Conservation (phyloP, 352 stramenopile species). For the Aphanomyces invadans region DNA sequence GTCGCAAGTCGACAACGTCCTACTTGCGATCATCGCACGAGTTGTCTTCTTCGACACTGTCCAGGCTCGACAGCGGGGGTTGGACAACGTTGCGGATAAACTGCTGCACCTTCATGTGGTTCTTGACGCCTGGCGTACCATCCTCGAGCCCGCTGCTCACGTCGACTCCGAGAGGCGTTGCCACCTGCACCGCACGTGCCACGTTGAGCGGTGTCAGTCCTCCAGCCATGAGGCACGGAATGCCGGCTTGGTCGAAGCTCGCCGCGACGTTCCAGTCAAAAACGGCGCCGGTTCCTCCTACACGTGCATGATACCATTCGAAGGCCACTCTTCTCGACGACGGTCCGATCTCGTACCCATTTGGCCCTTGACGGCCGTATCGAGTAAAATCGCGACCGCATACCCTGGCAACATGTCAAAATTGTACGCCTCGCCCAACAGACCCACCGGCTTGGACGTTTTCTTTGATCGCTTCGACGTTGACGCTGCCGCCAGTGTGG, state of each 20-base stretch:
- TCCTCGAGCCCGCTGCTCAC: slow-evolving; percentile 93
- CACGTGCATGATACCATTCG: too few relatives aligned
- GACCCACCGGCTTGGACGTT: slow-evolving; percentile 39
- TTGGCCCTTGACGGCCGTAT: slow-evolving; percentile 93
- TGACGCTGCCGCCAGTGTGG: slow-evolving; percentile 56
- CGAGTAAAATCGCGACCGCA: slow-evolving; percentile 89
- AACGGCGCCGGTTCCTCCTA: slow-evolving; percentile 86
- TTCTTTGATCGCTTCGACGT: slow-evolving; percentile 63
- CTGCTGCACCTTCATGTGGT: slow-evolving; percentile 55
- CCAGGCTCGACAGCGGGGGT: not conserved
- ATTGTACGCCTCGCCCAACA: slow-evolving; percentile 6
- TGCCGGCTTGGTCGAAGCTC: slow-evolving; percentile 78
- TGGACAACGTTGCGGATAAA: slow-evolving; percentile 21
- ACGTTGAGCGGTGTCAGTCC: slow-evolving; percentile 93
- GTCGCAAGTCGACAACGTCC: too few relatives aligned
- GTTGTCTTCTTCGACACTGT: not conserved
- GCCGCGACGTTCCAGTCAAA: slow-evolving; percentile 96
- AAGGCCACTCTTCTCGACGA: too few relatives aligned
- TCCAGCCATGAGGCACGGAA: slow-evolving; percentile 95
- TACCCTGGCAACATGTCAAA: slow-evolving; percentile 28
- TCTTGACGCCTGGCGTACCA: slow-evolving; percentile 56
- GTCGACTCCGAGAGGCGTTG: slow-evolving; percentile 90
- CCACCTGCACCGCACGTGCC: slow-evolving; percentile 70
- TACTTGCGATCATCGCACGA: too few relatives aligned
- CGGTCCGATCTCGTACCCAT: too few relatives aligned